Conservation (phyloP, 2,329 filamentous ascomycete species). For the Stylonectria norvegica region DNA sequence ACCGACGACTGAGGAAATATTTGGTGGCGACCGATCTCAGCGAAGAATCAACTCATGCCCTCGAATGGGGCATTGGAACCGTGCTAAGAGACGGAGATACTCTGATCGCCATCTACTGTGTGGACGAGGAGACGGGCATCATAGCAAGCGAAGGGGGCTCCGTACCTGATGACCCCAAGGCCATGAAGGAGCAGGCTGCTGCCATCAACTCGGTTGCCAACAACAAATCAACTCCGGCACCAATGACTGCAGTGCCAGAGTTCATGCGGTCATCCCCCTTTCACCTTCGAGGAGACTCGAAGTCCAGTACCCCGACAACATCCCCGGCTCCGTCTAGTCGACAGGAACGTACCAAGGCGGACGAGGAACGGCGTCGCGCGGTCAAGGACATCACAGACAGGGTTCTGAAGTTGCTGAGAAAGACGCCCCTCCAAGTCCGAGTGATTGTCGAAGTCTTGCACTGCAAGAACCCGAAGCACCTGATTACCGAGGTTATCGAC, state of each 20-base stretch:
- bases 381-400: slow-evolving; percentile 81
- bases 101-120: slow-evolving; percentile 86
- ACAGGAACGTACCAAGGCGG: slow-evolving; percentile 56
- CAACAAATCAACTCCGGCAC: slow-evolving; percentile 32
- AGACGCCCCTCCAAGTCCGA: slow-evolving; percentile 87
- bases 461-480: slow-evolving; percentile 94
- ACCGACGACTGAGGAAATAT: slow-evolving; percentile 80
- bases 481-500: slow-evolving; percentile 97
- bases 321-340: slow-evolving; percentile 48
- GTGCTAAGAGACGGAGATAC: slow-evolving; percentile 93
- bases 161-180: slow-evolving; percentile 69
- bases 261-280: slow-evolving; percentile 30
- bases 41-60: slow-evolving; percentile 87
- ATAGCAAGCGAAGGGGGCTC: slow-evolving; percentile 46
- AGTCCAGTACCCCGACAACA: slow-evolving; percentile 34
- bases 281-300: slow-evolving; percentile 29
- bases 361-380: slow-evolving; percentile 76
- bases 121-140: slow-evolving; percentile 80
- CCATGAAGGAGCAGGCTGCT: slow-evolving; percentile 71
- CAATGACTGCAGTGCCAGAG: slow-evolving; percentile 33
- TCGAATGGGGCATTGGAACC: slow-evolving; percentile 97
- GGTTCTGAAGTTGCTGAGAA: slow-evolving; percentile 80
- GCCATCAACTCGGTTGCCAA: slow-evolving; percentile 63
- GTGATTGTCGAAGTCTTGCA: slow-evolving; percentile 96
- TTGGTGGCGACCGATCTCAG: slow-evolving; percentile 94